These are phyloP conservation scores for Spergularia marina DNA, from an alignment of 148 eudicot genomes.

Conservation along the genomic window DNA sequence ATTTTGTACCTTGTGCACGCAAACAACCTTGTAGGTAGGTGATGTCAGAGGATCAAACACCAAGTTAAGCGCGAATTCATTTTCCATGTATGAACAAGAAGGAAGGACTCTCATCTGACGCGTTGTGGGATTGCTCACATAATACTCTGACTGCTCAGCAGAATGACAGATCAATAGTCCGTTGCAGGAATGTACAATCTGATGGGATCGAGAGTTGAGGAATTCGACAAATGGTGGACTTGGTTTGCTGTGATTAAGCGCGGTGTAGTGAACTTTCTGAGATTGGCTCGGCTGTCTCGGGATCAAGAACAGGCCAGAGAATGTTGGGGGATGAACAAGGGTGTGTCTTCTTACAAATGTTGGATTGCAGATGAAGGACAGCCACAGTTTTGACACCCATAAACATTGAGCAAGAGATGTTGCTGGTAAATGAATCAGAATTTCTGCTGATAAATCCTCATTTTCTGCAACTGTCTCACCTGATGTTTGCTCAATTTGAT, in stretches of 20 bases:
- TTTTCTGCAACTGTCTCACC: constrained; percentile 24
- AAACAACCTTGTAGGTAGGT: constrained; percentile 24
- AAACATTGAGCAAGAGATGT: constrained; percentile 8
- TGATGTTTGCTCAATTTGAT: constrained; percentile 12
- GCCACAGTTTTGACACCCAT: constrained; percentile 19
- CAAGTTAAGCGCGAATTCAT: constrained; percentile 1
- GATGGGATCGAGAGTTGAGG: constrained; percentile 14
- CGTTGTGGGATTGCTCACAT: constrained; percentile 20
- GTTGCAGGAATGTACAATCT: constrained; percentile 22
- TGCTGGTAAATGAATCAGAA: constrained; percentile 17
- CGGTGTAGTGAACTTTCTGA: neutral
- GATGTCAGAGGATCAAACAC: constrained; percentile 24
- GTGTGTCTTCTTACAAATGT: constrained; percentile 6
- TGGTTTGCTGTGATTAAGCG: neutral
- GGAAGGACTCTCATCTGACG: constrained; percentile 17
- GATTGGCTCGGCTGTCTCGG: constrained; percentile 14
- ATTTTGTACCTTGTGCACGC: constrained; percentile 6
- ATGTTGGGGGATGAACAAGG: constrained; percentile 8
- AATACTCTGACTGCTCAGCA: constrained; percentile 3
- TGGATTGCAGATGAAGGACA: constrained; percentile 4
- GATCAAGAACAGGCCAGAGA: constrained; percentile 25
- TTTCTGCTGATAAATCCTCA: constrained; percentile 21
- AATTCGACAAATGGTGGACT: neutral
- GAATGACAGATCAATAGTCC: constrained; percentile 22
- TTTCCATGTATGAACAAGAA: constrained; percentile 2